These are phyloP conservation scores for Astragalus membranaceus DNA, from an alignment of 306 rosid genomes.

Conservation along the genomic window DNA sequence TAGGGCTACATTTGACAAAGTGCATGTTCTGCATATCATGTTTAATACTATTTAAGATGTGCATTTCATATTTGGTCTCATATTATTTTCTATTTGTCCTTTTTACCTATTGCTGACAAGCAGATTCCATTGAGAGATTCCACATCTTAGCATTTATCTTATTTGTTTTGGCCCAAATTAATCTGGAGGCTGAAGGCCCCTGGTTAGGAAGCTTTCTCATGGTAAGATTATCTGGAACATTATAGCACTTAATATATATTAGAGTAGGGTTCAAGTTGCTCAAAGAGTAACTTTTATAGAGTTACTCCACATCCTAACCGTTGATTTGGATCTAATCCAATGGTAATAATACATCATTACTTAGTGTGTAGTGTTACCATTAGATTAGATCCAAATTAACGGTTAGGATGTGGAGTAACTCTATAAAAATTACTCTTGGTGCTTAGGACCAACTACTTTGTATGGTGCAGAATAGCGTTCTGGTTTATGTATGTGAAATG, in stretches of 20 bases:
- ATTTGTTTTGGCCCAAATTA: slow-evolving; percentile 94
- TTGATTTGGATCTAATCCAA: no score
- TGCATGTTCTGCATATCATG: background rate
- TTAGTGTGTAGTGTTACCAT: no score
- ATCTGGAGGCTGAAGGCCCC: slow-evolving; percentile 97
- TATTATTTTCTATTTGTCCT: background rate
- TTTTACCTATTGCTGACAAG: slow-evolving; percentile 13
- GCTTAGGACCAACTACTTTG: slow-evolving; percentile 15
- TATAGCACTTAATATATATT: background rate
- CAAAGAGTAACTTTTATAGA: no score
- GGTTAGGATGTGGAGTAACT: no score
- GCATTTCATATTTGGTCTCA: slow-evolving; percentile 3
- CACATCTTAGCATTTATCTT: slow-evolving; percentile 85
- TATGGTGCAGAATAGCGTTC: slow-evolving; percentile 54
- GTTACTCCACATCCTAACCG: no score
- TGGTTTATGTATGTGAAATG: slow-evolving; percentile 87
- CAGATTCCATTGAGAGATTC: slow-evolving; percentile 98
- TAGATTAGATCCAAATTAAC: no score
- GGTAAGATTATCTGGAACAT: slow-evolving; percentile 42
- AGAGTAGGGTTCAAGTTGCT: background rate
- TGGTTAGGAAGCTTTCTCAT: slow-evolving; percentile 80
- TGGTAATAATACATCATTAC: no score
- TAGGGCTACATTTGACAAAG: background rate
- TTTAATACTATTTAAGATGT: background rate
- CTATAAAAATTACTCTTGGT: no score